Conservation (phyloP, 768 basidiomycete species). For the Tricholoma matsutake region DNA sequence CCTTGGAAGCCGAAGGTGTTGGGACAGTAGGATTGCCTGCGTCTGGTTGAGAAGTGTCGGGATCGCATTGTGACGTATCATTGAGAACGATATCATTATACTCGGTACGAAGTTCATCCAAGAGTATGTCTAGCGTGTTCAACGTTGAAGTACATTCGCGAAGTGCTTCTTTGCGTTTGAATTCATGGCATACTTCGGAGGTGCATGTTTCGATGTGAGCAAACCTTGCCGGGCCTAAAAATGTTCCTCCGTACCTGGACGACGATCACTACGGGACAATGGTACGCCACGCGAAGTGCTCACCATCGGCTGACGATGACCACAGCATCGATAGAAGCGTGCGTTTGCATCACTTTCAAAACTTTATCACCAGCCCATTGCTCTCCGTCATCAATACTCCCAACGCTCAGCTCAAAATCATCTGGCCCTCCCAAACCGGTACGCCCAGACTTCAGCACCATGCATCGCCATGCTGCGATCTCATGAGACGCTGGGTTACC, state of each 20-base stretch:
- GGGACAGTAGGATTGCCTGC: slow-evolving; percentile 5
- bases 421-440: slow-evolving; percentile 69
- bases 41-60: not conserved
- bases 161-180: slow-evolving; percentile 66
- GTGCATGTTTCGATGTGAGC: slow-evolving; percentile 76
- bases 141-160: slow-evolving; percentile 58
- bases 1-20: slow-evolving; percentile 27
- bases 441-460: slow-evolving; percentile 62
- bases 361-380: slow-evolving; percentile 64
- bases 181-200: slow-evolving; percentile 66
- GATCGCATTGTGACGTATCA: not conserved
- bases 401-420: slow-evolving; percentile 67
- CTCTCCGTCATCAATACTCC: slow-evolving; percentile 76
- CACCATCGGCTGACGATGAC: slow-evolving; percentile 81
- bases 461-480: slow-evolving; percentile 77
- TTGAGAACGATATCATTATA: slow-evolving; percentile 20
- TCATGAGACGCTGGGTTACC: slow-evolving; percentile 63
- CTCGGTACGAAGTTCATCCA: slow-evolving; percentile 53
- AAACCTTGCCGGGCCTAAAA: slow-evolving; percentile 76
- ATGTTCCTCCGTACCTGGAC: slow-evolving; percentile 73
- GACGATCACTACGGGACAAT: not conserved
- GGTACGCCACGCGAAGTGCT: slow-evolving; percentile 7
- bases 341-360: slow-evolving; percentile 64
- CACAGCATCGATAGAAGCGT: slow-evolving; percentile 72
- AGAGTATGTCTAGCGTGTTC: slow-evolving; percentile 55